Percentiles rank a stretch among this genome's conserved stretches.
phyloP scores from a whole-genome alignment of 495 filamentous ascomycete genomes.

The Sabuloglossum arenarium region DNA sequence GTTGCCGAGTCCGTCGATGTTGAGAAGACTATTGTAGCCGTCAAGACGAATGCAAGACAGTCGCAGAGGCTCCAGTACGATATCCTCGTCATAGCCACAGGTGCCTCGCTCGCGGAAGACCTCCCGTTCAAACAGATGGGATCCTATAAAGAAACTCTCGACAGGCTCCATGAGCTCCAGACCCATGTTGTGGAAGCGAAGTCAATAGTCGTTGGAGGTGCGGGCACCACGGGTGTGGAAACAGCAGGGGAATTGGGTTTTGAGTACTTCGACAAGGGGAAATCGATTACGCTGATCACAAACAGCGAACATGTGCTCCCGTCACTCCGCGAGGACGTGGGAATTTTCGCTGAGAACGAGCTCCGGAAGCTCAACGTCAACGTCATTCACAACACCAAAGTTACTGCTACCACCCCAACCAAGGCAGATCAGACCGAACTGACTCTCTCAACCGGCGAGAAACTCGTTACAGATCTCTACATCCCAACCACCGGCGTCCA shows the following conservation, averaged over 20 bases:
- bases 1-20: constrained; percentile 28
- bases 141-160: constrained; percentile 17
- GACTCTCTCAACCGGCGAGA: background rate
- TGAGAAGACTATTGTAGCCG: constrained; percentile 20
- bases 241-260: constrained; percentile 36
- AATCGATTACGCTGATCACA: constrained; percentile 25
- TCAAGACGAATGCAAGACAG: constrained; percentile 11
- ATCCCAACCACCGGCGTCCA: background rate
- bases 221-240: constrained; percentile 46
- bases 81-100: constrained; percentile 35
- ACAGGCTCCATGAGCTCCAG: constrained; percentile 12
- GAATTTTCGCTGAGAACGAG: constrained; percentile 18
- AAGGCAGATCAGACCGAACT: background rate
- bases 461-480: background rate
- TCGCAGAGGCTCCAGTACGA: constrained; percentile 23
- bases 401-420: background rate
- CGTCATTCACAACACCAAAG: background rate
- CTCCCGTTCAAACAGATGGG: constrained; percentile 30
- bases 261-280: constrained; percentile 17
- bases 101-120: constrained; percentile 17
- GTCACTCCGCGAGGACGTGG: constrained; percentile 16
- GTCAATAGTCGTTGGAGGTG: constrained; percentile 43
- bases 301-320: constrained; percentile 20
- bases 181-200: constrained; percentile 27
- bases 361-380: constrained; percentile 11